These are phyloP conservation scores for Lichina pygmaea DNA, from an alignment of 495 filamentous ascomycete species.

Conservation along the genomic window DNA sequence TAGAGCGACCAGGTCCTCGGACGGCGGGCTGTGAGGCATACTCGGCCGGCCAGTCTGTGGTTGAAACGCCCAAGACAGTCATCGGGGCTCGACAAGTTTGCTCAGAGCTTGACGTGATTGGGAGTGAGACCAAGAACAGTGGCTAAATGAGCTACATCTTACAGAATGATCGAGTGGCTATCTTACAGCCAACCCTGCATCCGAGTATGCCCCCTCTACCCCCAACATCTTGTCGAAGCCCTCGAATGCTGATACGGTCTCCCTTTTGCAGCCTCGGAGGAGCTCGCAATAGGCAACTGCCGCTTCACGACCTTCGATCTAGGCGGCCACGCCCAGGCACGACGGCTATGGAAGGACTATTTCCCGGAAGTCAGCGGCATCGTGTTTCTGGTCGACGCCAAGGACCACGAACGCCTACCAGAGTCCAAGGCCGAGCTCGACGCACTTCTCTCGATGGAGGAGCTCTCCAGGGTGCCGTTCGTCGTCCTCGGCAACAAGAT, in stretches of 20 bases:
- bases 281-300: constrained; percentile 86
- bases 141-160: background rate
- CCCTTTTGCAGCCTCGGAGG: constrained; percentile 48
- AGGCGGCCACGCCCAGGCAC: constrained; percentile 91
- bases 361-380: constrained; percentile 97
- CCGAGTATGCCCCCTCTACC: constrained; percentile 32
- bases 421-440: constrained; percentile 95
- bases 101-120: background rate
- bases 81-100: too few relatives aligned
- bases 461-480: constrained; percentile 79
- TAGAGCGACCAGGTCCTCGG: too few relatives aligned
- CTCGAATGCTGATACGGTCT: background rate
- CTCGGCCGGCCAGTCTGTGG: too few relatives aligned
- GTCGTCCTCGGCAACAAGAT: constrained; percentile 96
- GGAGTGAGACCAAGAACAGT: background rate
- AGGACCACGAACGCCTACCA: constrained; percentile 75
- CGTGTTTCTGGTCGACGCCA: constrained; percentile 93
- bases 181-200: constrained; percentile 72
- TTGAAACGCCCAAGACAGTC: too few relatives aligned
- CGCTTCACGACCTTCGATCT: constrained; percentile 95
- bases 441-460: constrained; percentile 80
- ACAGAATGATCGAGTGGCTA: constrained; percentile 81
- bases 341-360: constrained; percentile 93
- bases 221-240: background rate
- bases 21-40: too few relatives aligned